These are phyloP conservation scores for bread wheat (Triticum aestivum) DNA, from an alignment of 176 grass and related monocot species.

Conservation along the genomic window IWGSC_CS_RefSeq_v2.1 NC_057809.1:617430093-617430592, in stretches of 20 bases:
- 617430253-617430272: neutral
- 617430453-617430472: neutral
- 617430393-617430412: neutral
- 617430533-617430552: neutral
- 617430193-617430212: neutral
- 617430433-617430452: neutral
- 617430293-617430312: neutral
- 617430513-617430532: neutral
- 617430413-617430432: neutral
- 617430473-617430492: neutral
- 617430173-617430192: neutral
- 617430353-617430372: neutral
- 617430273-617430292: neutral
- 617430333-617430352: neutral
- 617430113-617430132: neutral
- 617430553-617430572: neutral
- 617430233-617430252: neutral
- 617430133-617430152: neutral
- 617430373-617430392: neutral
- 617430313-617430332: no score
- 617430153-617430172: neutral
- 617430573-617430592: neutral
- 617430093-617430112: neutral
- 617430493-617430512: neutral
- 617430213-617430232: neutral